phyloP scores from a whole-genome alignment of 768 basidiomycete genomes.

The Tubosaeta brunneosetosa region DNA sequence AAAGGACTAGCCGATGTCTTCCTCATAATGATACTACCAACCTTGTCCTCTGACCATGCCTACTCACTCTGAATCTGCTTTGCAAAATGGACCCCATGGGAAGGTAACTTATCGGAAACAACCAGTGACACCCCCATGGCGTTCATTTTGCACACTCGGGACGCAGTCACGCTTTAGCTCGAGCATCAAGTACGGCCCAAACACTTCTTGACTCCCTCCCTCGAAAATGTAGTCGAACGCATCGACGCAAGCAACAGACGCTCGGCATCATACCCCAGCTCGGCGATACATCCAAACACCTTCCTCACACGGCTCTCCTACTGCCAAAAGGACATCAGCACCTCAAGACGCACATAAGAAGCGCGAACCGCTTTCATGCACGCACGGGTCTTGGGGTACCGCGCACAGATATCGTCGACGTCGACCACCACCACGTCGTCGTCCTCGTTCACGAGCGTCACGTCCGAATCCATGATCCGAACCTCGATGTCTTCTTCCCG shows the following conservation, averaged over 20 bases:
- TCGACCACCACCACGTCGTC: slow-evolving; percentile 13
- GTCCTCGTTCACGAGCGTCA: slow-evolving; percentile 27
- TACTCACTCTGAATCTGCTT: too few relatives aligned
- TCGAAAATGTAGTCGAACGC: background rate
- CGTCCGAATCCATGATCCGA: slow-evolving; percentile 20
- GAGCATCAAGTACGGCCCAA: background rate
- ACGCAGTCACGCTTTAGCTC: background rate
- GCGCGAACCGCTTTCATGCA: slow-evolving; percentile 24
- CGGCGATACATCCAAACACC: slow-evolving; percentile 12
- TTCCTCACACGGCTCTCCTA: slow-evolving; percentile 13
- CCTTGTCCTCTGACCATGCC: too few relatives aligned
- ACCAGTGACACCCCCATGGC: too few relatives aligned
- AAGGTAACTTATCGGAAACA: too few relatives aligned
- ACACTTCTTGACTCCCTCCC: background rate
- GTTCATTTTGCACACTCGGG: too few relatives aligned
- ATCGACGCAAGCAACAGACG: background rate
- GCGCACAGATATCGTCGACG: slow-evolving; percentile 15
- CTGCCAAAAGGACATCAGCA: background rate
- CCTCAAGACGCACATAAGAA: background rate
- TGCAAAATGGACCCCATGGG: too few relatives aligned
- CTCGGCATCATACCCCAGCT: slow-evolving; percentile 7
- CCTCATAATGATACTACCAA: too few relatives aligned
- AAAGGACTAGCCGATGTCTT: too few relatives aligned
- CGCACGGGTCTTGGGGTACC: slow-evolving; percentile 16
- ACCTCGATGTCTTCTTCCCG: slow-evolving; percentile 1